Evolutionary conservation across 1,139 yeast species (phyloP), one percentile per base, ranked within the genome.

Genomic region (Debaryomyces fabryi): DNA sequence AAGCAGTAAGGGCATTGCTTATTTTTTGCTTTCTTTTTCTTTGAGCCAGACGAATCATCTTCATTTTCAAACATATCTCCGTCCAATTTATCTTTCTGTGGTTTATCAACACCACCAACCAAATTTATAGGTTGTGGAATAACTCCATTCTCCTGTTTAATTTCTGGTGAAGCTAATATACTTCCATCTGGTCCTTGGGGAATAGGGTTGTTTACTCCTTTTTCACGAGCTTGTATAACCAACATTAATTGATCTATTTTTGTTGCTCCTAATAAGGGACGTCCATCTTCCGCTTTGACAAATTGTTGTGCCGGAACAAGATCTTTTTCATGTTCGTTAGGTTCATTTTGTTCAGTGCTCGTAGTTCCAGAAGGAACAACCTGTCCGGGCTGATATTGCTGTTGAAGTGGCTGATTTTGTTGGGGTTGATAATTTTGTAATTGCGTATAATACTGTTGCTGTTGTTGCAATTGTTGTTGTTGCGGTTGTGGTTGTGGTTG

Each of bases 161-260:
- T 60, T 33, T 59, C 63, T 1, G 64, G 64, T 5, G 69, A 51
- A 3, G 73, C 78, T 41, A 74, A 57, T 25, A 74, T 71, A 46
- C 78, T 76, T 4, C 91, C 91, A 64, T 85, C 91, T 3, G 80
- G 78, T 1, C 84, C 81, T 51, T 83, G 85, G 44, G 78, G 77
- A 37, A 86, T 85, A 35, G 76, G 77, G 20, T 82, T 79, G 7
- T 80, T 81, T 30, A 84, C 78, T 16, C 91, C 90, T 52, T 87
- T 85, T 52, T 86, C 88, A 49, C 95, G 77, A 0, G 97, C 96
- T 64, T 91, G 96, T 48, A 91, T 86, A 33, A 90, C 88, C 49
- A 91, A 74, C 96, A 91, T 89, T 60, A 91, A 71, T 59, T 87
- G 95, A 65, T 91, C 97, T 38, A 91, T 89, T 62, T 87, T 87